Evolutionary conservation across 2,329 filamentous ascomycete species (phyloP).

Genomic region (Xylaria sp.): DNA sequence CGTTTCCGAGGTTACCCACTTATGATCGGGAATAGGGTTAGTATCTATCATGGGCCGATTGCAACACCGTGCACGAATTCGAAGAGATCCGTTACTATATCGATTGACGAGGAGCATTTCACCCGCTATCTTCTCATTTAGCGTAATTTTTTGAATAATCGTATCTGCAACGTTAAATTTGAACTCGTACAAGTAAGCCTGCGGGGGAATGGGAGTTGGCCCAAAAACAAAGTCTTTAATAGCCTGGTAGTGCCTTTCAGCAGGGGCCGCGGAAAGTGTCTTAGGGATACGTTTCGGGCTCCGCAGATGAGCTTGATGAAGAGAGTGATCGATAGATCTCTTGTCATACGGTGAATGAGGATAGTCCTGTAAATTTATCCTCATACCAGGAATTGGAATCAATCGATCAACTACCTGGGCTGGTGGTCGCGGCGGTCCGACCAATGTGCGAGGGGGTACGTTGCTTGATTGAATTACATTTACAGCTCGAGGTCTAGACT

Average conservation of each 20-base stretch:
- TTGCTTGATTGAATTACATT: conserved; percentile 24
- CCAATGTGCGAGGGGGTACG: conserved; percentile 9
- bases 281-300: conserved; percentile 60
- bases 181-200: conserved; percentile 56
- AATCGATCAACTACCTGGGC: conserved; percentile 36
- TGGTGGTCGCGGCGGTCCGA: conserved; percentile 14
- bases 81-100: conserved; percentile 64
- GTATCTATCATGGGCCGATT: conserved; percentile 38
- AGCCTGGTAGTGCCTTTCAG: conserved; percentile 66
- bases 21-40: conserved; percentile 54
- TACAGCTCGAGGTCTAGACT: neutral
- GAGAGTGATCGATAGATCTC: conserved; percentile 55
- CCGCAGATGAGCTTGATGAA: conserved; percentile 60
- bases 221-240: conserved; percentile 62
- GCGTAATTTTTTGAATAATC: conserved; percentile 53
- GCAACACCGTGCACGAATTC: conserved; percentile 77
- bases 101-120: conserved; percentile 53
- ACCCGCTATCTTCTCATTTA: conserved; percentile 41
- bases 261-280: conserved; percentile 20
- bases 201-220: conserved; percentile 57
- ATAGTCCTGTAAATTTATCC: conserved; percentile 51
- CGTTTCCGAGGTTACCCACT: conserved; percentile 73
- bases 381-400: conserved; percentile 39
- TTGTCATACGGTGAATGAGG: conserved; percentile 57
- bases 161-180: conserved; percentile 59